A percentile compares a stretch with the other conserved stretches of the same genome.
Conservation (phyloP, 371 early-diverging fungal species). For the Rhizopus sp. region DNA sequence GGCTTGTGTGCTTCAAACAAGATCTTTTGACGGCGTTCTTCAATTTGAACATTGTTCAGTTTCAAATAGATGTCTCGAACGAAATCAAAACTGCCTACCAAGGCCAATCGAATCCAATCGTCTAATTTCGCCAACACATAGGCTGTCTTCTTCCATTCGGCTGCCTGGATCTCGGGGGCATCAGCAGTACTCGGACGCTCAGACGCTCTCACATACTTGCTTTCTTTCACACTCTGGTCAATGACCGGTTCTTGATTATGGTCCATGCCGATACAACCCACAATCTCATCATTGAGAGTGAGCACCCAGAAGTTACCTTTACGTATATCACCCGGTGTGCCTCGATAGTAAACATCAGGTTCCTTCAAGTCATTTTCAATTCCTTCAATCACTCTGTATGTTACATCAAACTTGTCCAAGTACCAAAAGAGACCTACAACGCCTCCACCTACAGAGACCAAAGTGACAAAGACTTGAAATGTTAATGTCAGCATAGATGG, state of each 20-base stretch:
- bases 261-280: conserved; percentile 50
- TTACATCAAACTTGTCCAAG: conserved; percentile 39
- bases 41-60: background rate
- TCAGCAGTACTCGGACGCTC: conserved; percentile 27
- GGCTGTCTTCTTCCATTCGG: conserved; percentile 36
- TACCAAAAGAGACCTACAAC: conserved; percentile 33
- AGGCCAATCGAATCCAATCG: conserved; percentile 32
- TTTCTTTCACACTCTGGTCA: conserved; percentile 5
- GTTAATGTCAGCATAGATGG: conserved; percentile 13
- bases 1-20: conserved; percentile 41
- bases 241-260: conserved; percentile 23
- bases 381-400: conserved; percentile 32
- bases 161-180: conserved; percentile 28
- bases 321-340: conserved; percentile 19
- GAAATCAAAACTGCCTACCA: conserved; percentile 26
- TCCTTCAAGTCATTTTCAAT: conserved; percentile 47
- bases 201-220: conserved; percentile 20
- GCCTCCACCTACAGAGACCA: conserved; percentile 32
- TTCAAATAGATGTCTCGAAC: conserved; percentile 13
- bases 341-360: conserved; percentile 38
- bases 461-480: conserved; percentile 19
- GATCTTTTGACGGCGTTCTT: conserved; percentile 4
- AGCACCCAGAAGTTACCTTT: conserved; percentile 54
- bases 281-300: conserved; percentile 42
- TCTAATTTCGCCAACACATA: conserved; percentile 32